Conservation (phyloP, 164 flowering plant species). For the Cinnamomum chago region DNA sequence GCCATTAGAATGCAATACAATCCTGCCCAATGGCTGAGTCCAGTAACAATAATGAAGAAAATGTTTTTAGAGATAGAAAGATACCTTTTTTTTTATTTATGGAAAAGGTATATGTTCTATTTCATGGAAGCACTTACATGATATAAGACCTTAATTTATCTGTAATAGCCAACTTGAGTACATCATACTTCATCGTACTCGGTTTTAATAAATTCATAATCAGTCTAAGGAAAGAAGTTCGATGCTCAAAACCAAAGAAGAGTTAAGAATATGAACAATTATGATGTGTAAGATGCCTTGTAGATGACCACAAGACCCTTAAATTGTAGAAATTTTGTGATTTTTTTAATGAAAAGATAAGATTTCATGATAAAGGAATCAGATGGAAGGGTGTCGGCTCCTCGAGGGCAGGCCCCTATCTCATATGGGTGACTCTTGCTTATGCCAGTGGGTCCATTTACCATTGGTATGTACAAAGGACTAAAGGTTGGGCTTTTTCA, state of each 20-base stretch:
- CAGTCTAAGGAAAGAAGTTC: background rate
- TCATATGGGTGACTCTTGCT: background rate
- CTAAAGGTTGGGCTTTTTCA: background rate
- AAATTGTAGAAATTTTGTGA: too few species aligned
- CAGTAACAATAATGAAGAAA: too few species aligned
- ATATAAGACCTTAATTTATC: background rate
- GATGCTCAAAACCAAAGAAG: background rate
- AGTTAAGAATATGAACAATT: too few species aligned
- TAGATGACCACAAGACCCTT: too few species aligned
- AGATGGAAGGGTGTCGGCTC: too few species aligned
- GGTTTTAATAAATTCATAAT: background rate
- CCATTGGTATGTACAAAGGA: background rate
- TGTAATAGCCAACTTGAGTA: background rate
- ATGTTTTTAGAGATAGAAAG: background rate
- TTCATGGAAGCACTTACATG: background rate
- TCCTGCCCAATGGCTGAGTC: background rate
- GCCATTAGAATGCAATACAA: background rate
- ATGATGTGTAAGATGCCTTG: too few species aligned
- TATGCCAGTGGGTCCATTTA: background rate
- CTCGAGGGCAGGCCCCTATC: too few species aligned
- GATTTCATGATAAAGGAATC: too few species aligned
- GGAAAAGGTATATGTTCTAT: background rate
- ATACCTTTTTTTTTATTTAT: too few species aligned
- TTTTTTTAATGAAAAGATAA: too few species aligned
- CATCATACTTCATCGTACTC: background rate